phyloP scores from a whole-genome alignment of 495 filamentous ascomycete genomes.

The Neurospora sublineolata region DNA sequence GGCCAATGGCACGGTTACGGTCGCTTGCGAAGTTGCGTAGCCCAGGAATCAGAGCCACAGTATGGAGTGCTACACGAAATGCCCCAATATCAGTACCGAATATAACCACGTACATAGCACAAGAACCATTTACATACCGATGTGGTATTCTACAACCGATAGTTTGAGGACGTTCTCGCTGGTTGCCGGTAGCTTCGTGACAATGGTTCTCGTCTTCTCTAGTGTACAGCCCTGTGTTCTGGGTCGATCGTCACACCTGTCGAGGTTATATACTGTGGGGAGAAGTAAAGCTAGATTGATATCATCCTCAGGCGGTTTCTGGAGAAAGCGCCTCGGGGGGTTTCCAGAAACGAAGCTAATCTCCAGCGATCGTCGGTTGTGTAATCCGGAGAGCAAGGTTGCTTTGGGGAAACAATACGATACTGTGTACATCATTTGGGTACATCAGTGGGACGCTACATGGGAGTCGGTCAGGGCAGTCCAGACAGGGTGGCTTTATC shows the following conservation, averaged over 20 bases:
- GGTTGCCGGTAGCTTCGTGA: not conserved
- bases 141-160: not conserved
- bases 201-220: not conserved
- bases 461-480: conserved; percentile 1
- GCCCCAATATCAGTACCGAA: conserved; percentile 1
- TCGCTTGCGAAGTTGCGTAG: conserved; percentile 6
- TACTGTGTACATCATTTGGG: not conserved
- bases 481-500: conserved; percentile 7
- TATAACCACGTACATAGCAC: not conserved
- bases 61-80: not conserved
- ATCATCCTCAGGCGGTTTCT: conserved; percentile 15
- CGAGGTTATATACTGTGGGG: not conserved
- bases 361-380: conserved; percentile 14
- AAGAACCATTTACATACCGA: conserved; percentile 3
- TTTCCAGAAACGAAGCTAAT: conserved; percentile 28
- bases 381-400: not conserved
- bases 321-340: conserved; percentile 14
- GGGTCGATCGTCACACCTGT: not conserved
- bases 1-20: conserved; percentile 13
- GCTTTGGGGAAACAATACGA: not conserved
- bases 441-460: not conserved
- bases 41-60: not conserved
- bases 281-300: conserved; percentile 2
- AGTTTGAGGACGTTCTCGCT: not conserved
- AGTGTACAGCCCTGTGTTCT: not conserved